Percentiles rank a stretch among this genome's conserved stretches.
Conservation (phyloP, 495 filamentous ascomycete species). For the Xylaria grammica region DNA sequence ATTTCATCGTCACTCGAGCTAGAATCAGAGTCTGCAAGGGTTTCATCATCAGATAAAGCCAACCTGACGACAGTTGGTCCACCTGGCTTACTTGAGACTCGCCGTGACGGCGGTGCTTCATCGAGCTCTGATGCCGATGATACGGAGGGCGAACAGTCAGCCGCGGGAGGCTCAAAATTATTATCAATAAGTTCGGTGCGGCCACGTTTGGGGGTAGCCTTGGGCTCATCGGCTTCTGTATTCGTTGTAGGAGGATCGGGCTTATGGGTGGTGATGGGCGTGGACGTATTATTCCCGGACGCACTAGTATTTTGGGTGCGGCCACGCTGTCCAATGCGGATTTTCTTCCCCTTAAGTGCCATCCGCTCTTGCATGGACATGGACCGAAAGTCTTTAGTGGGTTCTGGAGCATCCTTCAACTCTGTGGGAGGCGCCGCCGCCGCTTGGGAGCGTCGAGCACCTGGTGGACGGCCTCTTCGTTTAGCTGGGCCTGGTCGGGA, state of each 20-base stretch:
- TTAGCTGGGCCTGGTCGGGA: not conserved
- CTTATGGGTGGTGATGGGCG: constrained; percentile 15
- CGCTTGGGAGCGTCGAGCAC: constrained; percentile 12
- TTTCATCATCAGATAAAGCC: constrained; percentile 21
- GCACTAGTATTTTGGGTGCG: constrained; percentile 21
- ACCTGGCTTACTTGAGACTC: constrained; percentile 9
- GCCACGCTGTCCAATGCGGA: constrained; percentile 45
- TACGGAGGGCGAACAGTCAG: constrained; percentile 30
- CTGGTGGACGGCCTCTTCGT: constrained; percentile 19
- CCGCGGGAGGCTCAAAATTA: constrained; percentile 40
- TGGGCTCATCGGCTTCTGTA: constrained; percentile 15
- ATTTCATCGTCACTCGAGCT: constrained; percentile 23
- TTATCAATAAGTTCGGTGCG: constrained; percentile 34
- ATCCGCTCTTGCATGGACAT: constrained; percentile 55
- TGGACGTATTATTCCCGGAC: constrained; percentile 26
- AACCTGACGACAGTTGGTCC: constrained; percentile 33
- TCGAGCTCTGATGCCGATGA: constrained; percentile 29
- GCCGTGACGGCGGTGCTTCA: not conserved
- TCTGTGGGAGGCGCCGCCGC: constrained; percentile 10
- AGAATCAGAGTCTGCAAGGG: constrained; percentile 14
- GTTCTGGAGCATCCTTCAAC: constrained; percentile 6
- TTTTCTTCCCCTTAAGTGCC: constrained; percentile 48
- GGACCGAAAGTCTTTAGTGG: constrained; percentile 30
- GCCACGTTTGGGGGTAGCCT: constrained; percentile 25
- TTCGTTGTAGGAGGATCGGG: constrained; percentile 9